Conservation (phyloP, 148 eudicot species). For the Vaccinium corymbosum region DNA sequence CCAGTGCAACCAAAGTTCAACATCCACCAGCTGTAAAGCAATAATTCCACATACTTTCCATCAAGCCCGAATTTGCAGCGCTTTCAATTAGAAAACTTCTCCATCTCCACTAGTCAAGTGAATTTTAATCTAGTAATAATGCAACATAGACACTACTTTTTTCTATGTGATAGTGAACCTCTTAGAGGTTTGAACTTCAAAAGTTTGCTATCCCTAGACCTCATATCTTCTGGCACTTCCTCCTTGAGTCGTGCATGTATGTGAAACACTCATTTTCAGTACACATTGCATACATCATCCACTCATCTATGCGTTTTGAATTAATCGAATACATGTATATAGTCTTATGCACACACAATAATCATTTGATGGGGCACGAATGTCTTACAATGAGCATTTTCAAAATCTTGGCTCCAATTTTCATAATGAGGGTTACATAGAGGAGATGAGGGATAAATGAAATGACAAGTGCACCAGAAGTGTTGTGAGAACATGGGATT, state of each 20-base stretch:
- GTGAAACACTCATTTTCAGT: neutral
- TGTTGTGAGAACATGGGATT: no score
- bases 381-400: no score
- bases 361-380: no score
- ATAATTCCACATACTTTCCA: neutral
- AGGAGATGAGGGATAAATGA: no score
- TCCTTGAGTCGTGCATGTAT: neutral
- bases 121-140: neutral
- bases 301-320: neutral
- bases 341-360: no score
- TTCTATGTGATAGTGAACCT: neutral
- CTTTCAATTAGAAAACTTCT: neutral
- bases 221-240: neutral
- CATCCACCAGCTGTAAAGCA: neutral
- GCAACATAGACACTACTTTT: neutral
- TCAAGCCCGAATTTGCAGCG: neutral
- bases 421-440: no score
- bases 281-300: neutral
- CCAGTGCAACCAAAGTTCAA: neutral
- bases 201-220: neutral
- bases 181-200: neutral
- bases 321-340: neutral
- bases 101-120: neutral
- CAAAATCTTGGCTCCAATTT: no score
- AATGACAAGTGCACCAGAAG: no score